Evolutionary conservation across 176 grass and related monocot genomes (phyloP), one percentile per base, ranked within the genome.

Genomic region (Rhipidocladum racemiflorum): DNA sequence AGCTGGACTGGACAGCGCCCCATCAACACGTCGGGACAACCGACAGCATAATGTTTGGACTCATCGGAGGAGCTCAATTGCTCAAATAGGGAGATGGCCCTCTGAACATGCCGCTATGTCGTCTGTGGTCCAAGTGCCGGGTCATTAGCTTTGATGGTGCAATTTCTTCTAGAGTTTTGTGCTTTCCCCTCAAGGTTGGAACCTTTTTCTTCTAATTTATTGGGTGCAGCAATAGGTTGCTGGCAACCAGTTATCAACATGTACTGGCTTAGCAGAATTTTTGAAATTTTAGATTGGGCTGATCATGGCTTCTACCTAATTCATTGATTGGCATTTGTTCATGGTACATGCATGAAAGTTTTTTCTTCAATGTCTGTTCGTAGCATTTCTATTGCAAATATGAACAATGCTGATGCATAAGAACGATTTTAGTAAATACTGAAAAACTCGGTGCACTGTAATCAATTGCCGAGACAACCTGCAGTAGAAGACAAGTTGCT

Each of bases 1-100:
- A 89, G 76, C 87, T 85, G 76, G 75, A 75, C 25, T 85, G 76
- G 75, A 75, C 25, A 23, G 3, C 75, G 87, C 23, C 76, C 42
- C 50, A 60, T 35, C 17, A 29, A 85, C 70, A 53, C 18, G 44
- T 80, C 11, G 43, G 70, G 25, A 70, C 42, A 49, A 35, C 42
- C 6, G 42, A 35, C 62, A 76, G 70, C 57, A 11, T 43, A 61
- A 25, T 60, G 13, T 81, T 81, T 81, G 70, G 62, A 75, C 76
- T 48, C 61, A 61, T 75, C 62, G 59, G 63, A 61, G 51, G 28
- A 70, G 44, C 15, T 38, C n/a, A n/a, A 21, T 13, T 18, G 34
- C 15, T 28, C n/a, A 30, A 21, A 21, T 18, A 30, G 70, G 51
- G 9, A 40, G 46, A 38, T 69, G 66, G 53, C 50, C 24, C 54